phyloP scores from a whole-genome alignment of 164 flowering plant genomes.

The Vitis amurensis region DNA sequence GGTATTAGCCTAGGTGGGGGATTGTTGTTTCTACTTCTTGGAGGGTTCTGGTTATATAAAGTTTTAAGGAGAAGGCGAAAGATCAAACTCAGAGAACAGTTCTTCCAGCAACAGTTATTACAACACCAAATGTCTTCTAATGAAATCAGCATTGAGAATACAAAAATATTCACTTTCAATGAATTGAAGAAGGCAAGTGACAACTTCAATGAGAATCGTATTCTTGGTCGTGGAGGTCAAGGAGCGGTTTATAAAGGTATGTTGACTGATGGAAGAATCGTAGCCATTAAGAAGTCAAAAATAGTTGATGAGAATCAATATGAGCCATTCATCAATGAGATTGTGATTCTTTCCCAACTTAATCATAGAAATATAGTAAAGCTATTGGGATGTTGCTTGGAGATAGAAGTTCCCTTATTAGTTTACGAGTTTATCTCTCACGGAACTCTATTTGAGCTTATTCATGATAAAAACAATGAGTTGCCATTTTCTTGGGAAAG shows the following conservation, averaged over 20 bases:
- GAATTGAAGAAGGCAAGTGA: constrained; percentile 5
- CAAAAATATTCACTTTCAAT: neutral
- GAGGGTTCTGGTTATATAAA: neutral
- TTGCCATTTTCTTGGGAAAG: constrained; percentile 3
- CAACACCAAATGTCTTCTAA: constrained; percentile 4
- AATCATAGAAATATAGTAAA: constrained; percentile 4
- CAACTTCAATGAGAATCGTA: neutral
- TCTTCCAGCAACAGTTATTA: neutral
- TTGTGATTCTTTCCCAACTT: too few species aligned
- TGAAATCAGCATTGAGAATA: neutral
- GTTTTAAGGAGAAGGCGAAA: neutral
- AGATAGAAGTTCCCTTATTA: constrained; percentile 21
- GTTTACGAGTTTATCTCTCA: constrained; percentile 20
- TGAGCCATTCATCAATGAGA: too few species aligned
- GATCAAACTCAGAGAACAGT: neutral
- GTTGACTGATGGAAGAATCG: too few species aligned
- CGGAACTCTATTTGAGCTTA: constrained; percentile 19
- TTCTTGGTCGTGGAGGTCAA: constrained; percentile 7
- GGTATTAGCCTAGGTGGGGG: neutral
- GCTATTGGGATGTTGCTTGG: constrained; percentile 25
- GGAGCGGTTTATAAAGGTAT: constrained; percentile 4
- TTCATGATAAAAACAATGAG: constrained; percentile 12
- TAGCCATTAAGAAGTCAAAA: neutral
- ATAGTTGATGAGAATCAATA: too few species aligned
- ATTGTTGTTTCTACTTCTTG: neutral